These are phyloP conservation scores for Pseudogymnoascus sp. DNA, from an alignment of 2,329 filamentous ascomycete genomes.

Conservation along the genomic window DNA sequence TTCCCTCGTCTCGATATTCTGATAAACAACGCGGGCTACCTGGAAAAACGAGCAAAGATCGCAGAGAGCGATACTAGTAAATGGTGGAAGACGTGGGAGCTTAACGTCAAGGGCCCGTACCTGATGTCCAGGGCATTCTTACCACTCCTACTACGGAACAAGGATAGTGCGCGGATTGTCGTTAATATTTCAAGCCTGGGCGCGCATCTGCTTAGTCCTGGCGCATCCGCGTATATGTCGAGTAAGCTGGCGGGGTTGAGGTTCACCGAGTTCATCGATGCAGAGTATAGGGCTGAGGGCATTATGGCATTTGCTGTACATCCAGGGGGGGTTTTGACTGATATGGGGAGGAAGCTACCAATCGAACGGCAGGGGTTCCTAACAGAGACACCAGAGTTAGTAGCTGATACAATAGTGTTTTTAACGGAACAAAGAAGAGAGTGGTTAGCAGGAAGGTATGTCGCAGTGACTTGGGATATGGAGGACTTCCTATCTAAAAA, in stretches of 20 bases:
- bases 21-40: constrained; percentile 37
- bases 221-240: constrained; percentile 37
- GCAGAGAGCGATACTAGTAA: constrained; percentile 24
- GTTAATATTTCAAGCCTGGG: constrained; percentile 41
- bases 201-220: constrained; percentile 28
- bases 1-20: constrained; percentile 35
- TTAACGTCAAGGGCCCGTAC: constrained; percentile 42
- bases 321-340: constrained; percentile 33
- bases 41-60: constrained; percentile 33
- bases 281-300: constrained; percentile 38
- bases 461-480: constrained; percentile 41
- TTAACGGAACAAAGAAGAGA: constrained; percentile 34
- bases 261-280: constrained; percentile 40
- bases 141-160: constrained; percentile 17
- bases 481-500: constrained; percentile 34
- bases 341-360: constrained; percentile 29
- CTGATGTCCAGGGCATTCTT: constrained; percentile 38
- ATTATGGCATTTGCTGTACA: constrained; percentile 34
- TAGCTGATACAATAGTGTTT: constrained; percentile 37
- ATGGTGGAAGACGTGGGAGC: constrained; percentile 35
- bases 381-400: constrained; percentile 32
- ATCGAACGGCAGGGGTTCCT: constrained; percentile 21
- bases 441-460: constrained; percentile 39
- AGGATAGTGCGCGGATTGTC: constrained; percentile 33
- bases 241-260: constrained; percentile 42